Base-by-base conservation (phyloP, 1,139 yeast species). In the Barnettozyma hawaiiensis region DNA sequence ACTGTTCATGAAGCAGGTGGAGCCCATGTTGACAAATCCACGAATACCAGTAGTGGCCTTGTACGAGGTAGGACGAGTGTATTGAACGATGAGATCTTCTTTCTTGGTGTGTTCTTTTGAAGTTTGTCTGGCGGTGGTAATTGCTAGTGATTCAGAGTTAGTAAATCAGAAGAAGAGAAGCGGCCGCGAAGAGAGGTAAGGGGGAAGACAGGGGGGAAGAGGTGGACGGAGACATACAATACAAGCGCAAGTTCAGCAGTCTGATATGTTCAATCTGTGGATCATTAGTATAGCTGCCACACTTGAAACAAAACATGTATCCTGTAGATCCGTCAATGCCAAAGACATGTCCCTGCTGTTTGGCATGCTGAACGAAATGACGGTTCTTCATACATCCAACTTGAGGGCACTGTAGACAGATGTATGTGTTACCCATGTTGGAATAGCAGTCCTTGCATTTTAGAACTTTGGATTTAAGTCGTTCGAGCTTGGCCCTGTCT, bases 1-100 rank as follows among this genome's bases (percentile, higher is more conserved):
- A 31, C 94, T 85, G 51, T 95, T 85, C 85, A 92, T 90, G 65
- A 86, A 92, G 65, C 98, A 92, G 0, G 98, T 92, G 0, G 97
- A 85, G 0, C 98, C 98, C 77, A 92, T 78, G 61, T 92, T 92
- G 43, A 89, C 81, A 54, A 92, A 78, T 3, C 98, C 98, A 47
- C 84, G 75, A 21, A 92, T 66, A 0, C 97, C 97, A 14, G 81
- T 74, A 3, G 78, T 70, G 1, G 95, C 85, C 39, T 73, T 74
- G 52, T 62, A 71, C 1, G 74, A 61, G 4, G 95, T 94, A n/a
- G 69, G 47, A 16, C 60, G 55, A 3, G 75, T 63, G 35, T 67
- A 61, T 16, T 59, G 48, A 3, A 54, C 49, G 8, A 69, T 59
- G 18, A 61, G 37, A 21, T 53, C 48, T 5, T 43, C 21, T 50